A percentile compares a stretch with the other conserved stretches of the same genome.
Evolutionary conservation across 23 red algal genomes (phyloP).

Genomic region (Gracilaria caudata): DNA sequence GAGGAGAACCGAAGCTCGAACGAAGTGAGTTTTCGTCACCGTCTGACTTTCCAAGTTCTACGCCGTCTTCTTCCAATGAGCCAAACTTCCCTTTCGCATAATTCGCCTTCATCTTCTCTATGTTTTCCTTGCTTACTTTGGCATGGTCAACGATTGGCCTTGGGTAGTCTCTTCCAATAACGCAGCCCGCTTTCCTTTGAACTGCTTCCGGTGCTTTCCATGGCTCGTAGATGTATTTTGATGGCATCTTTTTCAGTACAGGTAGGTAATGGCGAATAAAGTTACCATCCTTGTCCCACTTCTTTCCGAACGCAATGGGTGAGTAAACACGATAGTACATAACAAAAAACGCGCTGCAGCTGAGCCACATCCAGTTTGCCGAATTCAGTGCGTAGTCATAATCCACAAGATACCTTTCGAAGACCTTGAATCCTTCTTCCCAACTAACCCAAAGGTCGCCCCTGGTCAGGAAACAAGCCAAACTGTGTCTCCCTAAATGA

Average conservation of each 20-base stretch:
- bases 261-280: slow-evolving; percentile 95
- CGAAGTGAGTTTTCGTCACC: not conserved
- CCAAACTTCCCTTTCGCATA: slow-evolving; percentile 49
- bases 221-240: slow-evolving; percentile 91
- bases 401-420: slow-evolving; percentile 90
- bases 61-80: not conserved
- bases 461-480: slow-evolving; percentile 97
- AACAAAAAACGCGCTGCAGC: slow-evolving; percentile 91
- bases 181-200: slow-evolving; percentile 73
- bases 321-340: slow-evolving; percentile 97
- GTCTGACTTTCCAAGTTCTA: not conserved
- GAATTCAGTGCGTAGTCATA: slow-evolving; percentile 88
- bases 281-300: slow-evolving; percentile 71
- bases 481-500: slow-evolving; percentile 90
- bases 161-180: slow-evolving; percentile 95
- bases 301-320: slow-evolving; percentile 82
- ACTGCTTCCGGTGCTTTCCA: slow-evolving; percentile 86
- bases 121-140: slow-evolving; percentile 78
- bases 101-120: slow-evolving; percentile 74
- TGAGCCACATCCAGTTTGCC: slow-evolving; percentile 99
- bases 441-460: slow-evolving; percentile 98
- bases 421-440: slow-evolving; percentile 81
- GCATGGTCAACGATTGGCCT: slow-evolving; percentile 87
- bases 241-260: slow-evolving; percentile 79
- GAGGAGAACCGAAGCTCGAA: not conserved